A percentile compares a stretch with the other conserved stretches of the same genome.
Evolutionary conservation across 345 rosid species (phyloP).

Genomic region (Bruguiera parviflora): DNA sequence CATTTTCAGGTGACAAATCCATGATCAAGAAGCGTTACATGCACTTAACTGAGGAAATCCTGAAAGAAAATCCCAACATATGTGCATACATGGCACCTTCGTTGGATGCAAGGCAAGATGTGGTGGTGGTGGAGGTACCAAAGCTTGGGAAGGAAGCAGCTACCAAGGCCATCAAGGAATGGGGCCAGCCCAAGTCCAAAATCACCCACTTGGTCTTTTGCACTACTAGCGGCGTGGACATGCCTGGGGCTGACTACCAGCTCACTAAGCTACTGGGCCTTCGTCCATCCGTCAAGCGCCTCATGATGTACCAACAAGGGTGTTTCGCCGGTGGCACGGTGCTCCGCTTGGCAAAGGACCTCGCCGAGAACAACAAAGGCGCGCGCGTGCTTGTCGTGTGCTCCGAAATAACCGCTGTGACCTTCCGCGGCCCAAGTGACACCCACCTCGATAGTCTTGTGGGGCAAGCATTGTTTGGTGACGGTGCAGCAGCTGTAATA

Average conservation of each 20-base stretch:
- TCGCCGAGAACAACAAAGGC: constrained; percentile 74
- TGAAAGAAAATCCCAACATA: constrained; percentile 54
- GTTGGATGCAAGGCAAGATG: constrained; percentile 66
- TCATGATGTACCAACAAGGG: constrained; percentile 68
- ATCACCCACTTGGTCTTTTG: constrained; percentile 86
- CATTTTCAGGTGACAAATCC: constrained; percentile 64
- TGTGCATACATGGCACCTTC: constrained; percentile 75
- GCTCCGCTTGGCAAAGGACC: constrained; percentile 78
- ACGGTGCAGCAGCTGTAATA: constrained; percentile 65
- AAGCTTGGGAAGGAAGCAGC: constrained; percentile 83
- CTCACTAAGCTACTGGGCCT: constrained; percentile 83
- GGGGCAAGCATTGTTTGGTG: constrained; percentile 70
- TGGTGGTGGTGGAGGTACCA: constrained; percentile 80
- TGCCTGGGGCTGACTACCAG: constrained; percentile 94
- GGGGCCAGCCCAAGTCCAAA: constrained; percentile 87
- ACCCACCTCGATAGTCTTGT: constrained; percentile 66
- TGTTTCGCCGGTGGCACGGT: constrained; percentile 82
- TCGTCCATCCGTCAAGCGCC: constrained; percentile 66
- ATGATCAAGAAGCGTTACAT: constrained; percentile 61
- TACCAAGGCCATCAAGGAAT: constrained; percentile 65
- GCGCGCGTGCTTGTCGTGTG: constrained; percentile 79
- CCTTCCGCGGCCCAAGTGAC: constrained; percentile 81
- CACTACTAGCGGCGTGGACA: constrained; percentile 83
- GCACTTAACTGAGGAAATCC: constrained; percentile 60
- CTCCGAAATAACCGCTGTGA: constrained; percentile 71